phyloP scores from a whole-genome alignment of 495 filamentous ascomycete species.

The Penicillium riverlandense region DNA sequence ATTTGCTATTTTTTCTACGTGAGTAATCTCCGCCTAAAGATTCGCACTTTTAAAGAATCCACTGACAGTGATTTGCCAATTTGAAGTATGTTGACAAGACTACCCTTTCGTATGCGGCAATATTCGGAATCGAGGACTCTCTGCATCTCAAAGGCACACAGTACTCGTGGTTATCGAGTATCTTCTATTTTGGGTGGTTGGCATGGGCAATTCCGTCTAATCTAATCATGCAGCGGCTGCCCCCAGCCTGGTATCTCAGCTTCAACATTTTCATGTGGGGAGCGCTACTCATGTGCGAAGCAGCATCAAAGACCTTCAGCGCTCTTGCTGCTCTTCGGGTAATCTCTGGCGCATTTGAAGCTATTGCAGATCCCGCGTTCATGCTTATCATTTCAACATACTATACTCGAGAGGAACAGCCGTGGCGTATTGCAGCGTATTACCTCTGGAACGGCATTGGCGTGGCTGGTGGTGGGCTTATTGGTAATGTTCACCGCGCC shows the following conservation, averaged over 20 bases:
- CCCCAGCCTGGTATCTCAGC: slow-evolving; percentile 41
- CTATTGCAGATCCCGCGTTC: slow-evolving; percentile 16
- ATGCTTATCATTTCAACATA: slow-evolving; percentile 15
- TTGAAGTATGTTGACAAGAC: slow-evolving; percentile 36
- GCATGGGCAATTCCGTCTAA: slow-evolving; percentile 35
- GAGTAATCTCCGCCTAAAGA: too few species aligned
- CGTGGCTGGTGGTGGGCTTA: slow-evolving; percentile 42
- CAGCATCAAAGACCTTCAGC: slow-evolving; percentile 39
- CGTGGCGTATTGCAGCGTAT: slow-evolving; percentile 22
- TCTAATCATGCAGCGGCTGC: slow-evolving; percentile 46
- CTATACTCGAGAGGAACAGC: slow-evolving; percentile 22
- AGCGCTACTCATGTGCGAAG: slow-evolving; percentile 30
- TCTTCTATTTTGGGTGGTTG: slow-evolving; percentile 54
- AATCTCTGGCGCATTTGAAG: slow-evolving; percentile 48
- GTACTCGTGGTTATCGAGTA: slow-evolving; percentile 44
- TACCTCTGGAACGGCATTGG: slow-evolving; percentile 25
- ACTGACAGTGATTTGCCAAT: too few species aligned
- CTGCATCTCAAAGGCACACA: slow-evolving; percentile 37
- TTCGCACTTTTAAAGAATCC: too few species aligned
- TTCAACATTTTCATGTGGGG: slow-evolving; percentile 47
- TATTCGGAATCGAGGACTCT: slow-evolving; percentile 47
- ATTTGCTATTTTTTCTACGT: too few species aligned
- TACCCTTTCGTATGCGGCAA: slow-evolving; percentile 48
- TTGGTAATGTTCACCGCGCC: slow-evolving; percentile 35
- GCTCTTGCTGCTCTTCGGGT: slow-evolving; percentile 41